Base-by-base conservation (phyloP, 1,139 yeast genomes). In the Petasospora rhodanensis region DNA sequence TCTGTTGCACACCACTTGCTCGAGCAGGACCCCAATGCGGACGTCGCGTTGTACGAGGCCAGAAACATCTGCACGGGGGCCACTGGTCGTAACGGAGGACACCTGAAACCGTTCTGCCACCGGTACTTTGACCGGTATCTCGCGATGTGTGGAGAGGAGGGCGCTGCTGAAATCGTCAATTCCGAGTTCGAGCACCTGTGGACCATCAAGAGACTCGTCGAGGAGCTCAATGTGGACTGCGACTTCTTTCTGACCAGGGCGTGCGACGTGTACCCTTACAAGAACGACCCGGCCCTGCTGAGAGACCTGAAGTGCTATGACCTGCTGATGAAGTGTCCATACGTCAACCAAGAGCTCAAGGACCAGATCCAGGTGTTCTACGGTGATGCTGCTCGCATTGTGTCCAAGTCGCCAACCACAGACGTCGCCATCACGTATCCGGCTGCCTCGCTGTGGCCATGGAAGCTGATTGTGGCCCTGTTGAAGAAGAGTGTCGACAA, bases 31-130 rank as follows among this genome's bases (percentile, higher is more conserved):
- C 54, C 46, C 5, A 25, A 34, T 2, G 34, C 53, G 17, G 45
- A 48, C 6, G 49, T 63, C 6, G 56, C 60, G 7, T 38, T 68
- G 42, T 46, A 64, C 14, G 73, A 68, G 35, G 70, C 71, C 3
- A 54, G 71, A 35, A 62, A 61, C 29, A 43, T 56, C 7, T 63
- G 69, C 32, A 61, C 70, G 2, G 73, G 73, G 16, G 74, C 73
- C 9, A 63, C 70, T 5, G 74, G 73, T 9, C 52, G 74, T 33
- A 68, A 68, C 35, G 73, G 74, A 17, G 74, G 74, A 2, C 74
- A 68, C 44, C 42, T 68, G 28, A 62, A 64, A 24, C 68, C 70
- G 7, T 58, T 54, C 34, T 55, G 51, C 28, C 58, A 58, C 26
- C 42, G 55, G 27, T 38, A 45, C 18, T 59, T 54, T 22, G 44